Evolutionary conservation across 73 alveolate genomes (phyloP), one percentile per base, ranked within the genome.

Genomic region (Paramecium sonneborni): DNA sequence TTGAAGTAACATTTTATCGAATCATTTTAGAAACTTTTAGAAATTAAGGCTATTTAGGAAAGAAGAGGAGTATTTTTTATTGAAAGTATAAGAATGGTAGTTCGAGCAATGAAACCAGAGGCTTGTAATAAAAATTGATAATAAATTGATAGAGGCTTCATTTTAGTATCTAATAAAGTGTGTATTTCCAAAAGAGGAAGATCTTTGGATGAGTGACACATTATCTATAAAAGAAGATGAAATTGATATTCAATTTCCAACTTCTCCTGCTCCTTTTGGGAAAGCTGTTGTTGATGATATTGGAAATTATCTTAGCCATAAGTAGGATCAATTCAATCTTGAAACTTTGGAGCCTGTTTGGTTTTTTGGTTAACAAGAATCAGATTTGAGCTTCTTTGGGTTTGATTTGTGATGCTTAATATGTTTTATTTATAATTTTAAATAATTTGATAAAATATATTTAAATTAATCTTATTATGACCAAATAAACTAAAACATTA

Each of bases 301-400:
- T 12, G 84, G 84, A 62, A 62, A 62, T 62, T 62, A 62, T 15
- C 24, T 62, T 14, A 62, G 24, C 24, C 84, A 62, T 32, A 52
- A 18, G 30, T 52, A 52, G 68, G 23, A 62, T 30, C 30, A 62
- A 12, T 26, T 62, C 24, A 62, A 26, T 62, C 48, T 32, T 62
- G 84, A 62, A 10, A 62, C 10, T 26, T 12, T 26, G 84, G 84
- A 62, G 24, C 84, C 84, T 2, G 84, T 62, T 62, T 62, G 84
- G 84, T 62, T 30, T 62, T 62, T 26, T 32, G 84, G 84, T 11
- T 24, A 24, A 26, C 26, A 62, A n/a, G 84, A 62, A 32, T 52
- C 84, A 30, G 84, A 62, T 14, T 26, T 24, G 7, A 62, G 26
- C 84, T 26, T 62, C 24, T 62, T 62, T 62, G 84, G 84, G 39